A percentile compares a stretch with the other conserved stretches of the same genome.
phyloP scores from a whole-genome alignment of 176 grass and related monocot species.

The Bromus sterilis region DNA sequence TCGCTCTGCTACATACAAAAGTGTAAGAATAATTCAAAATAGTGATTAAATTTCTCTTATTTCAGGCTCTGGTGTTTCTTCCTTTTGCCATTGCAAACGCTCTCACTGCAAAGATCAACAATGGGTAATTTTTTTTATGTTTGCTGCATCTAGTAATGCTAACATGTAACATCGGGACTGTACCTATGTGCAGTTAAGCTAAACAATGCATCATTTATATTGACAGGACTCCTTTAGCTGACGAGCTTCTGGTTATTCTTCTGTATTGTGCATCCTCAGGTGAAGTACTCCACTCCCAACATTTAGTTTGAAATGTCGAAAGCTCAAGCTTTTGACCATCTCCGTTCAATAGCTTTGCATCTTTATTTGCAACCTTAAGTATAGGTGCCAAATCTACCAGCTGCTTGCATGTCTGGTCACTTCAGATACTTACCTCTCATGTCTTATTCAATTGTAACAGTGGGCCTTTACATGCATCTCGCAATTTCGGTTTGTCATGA shows the following conservation, averaged over 20 bases:
- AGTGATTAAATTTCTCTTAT: conserved; percentile 6
- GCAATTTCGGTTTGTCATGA: conserved; percentile 85
- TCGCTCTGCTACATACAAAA: background rate
- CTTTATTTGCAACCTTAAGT: background rate
- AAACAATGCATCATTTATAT: conserved; percentile 1
- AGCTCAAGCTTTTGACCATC: background rate
- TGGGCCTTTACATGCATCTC: conserved; percentile 82
- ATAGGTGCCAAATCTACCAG: background rate
- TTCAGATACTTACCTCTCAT: background rate
- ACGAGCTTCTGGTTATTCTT: conserved; percentile 71
- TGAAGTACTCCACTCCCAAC: background rate
- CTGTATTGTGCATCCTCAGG: conserved; percentile 74
- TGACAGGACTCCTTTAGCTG: conserved; percentile 64
- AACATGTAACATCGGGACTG: background rate
- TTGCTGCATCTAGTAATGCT: background rate
- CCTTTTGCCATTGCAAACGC: conserved; percentile 88
- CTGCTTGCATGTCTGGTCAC: background rate
- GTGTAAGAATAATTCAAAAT: background rate
- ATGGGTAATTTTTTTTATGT: conserved; percentile 47
- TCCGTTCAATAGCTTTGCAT: background rate
- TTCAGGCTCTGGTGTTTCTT: conserved; percentile 85
- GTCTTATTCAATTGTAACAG: conserved; percentile 37
- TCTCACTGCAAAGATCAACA: conserved; percentile 76
- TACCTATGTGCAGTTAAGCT: background rate
- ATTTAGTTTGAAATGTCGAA: background rate